Evolutionary conservation across 495 filamentous ascomycete species (phyloP).

Genomic region (Zalerion maritima): DNA sequence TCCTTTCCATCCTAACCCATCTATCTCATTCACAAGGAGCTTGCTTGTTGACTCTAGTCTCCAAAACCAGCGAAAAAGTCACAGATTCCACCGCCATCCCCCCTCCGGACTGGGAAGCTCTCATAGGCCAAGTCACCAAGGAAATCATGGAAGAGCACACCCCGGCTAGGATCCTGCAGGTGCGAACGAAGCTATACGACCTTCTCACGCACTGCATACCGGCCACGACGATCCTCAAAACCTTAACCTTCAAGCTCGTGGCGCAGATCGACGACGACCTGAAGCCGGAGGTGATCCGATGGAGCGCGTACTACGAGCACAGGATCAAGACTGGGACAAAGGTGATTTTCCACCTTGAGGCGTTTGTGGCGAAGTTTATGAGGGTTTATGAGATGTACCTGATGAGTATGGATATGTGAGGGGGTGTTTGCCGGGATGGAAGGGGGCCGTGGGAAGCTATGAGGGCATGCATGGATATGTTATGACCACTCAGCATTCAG

Average conservation of each 20-base stretch:
- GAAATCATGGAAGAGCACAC: constrained; percentile 88
- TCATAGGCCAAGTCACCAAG: constrained; percentile 72
- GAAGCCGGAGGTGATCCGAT: constrained; percentile 84
- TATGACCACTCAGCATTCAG: too few species aligned
- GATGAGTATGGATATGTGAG: constrained; percentile 70
- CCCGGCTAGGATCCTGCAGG: constrained; percentile 68
- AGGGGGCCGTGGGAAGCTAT: too few species aligned
- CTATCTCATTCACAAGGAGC: background rate
- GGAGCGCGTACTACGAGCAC: constrained; percentile 95
- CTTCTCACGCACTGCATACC: constrained; percentile 94
- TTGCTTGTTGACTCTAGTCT: constrained; percentile 7
- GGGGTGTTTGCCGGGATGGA: too few species aligned
- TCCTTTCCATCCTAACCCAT: background rate
- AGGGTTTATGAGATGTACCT: constrained; percentile 81
- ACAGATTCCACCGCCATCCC: constrained; percentile 78
- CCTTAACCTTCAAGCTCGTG: constrained; percentile 84
- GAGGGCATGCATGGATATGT: too few species aligned
- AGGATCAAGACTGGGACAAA: constrained; percentile 81
- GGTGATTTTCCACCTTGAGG: constrained; percentile 94
- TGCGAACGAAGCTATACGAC: constrained; percentile 87
- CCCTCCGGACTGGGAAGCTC: constrained; percentile 88
- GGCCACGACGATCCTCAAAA: constrained; percentile 80
- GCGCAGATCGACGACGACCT: constrained; percentile 71
- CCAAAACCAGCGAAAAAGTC: constrained; percentile 60
- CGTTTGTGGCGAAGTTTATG: constrained; percentile 98